These are phyloP conservation scores for Aquilaria agallochum DNA, from an alignment of 441 rosid genomes.

Conservation along the genomic window DNA sequence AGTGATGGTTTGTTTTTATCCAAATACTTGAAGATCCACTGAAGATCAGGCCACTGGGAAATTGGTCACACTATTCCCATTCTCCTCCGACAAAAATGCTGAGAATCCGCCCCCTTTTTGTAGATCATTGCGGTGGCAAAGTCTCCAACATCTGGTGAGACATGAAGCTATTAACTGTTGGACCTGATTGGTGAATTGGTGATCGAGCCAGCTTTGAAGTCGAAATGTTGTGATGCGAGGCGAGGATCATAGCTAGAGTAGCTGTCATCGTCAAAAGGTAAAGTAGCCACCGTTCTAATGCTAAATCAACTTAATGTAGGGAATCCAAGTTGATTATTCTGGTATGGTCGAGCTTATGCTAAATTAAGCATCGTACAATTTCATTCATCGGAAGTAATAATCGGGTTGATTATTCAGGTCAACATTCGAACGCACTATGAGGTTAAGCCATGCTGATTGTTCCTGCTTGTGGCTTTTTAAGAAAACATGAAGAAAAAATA, in stretches of 20 bases:
- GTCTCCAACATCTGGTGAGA: slow-evolving; percentile 22
- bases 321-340: too few relatives aligned
- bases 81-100: slow-evolving; percentile 28
- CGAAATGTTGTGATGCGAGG: slow-evolving; percentile 46
- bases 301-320: too few relatives aligned
- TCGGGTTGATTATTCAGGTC: too few relatives aligned
- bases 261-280: slow-evolving; percentile 35
- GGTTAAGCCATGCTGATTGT: too few relatives aligned
- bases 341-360: too few relatives aligned
- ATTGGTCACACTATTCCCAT: slow-evolving; percentile 22
- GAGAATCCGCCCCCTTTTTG: slow-evolving; percentile 29
- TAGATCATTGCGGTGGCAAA: slow-evolving; percentile 22
- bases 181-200: slow-evolving; percentile 30
- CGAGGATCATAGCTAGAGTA: slow-evolving; percentile 47
- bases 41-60: slow-evolving; percentile 36
- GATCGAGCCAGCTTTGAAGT: slow-evolving; percentile 32
- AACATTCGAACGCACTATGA: too few relatives aligned
- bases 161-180: slow-evolving; percentile 20
- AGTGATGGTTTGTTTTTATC: too few relatives aligned
- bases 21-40: too few relatives aligned
- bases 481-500: too few relatives aligned
- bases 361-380: too few relatives aligned
- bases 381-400: too few relatives aligned
- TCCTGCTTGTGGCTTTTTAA: too few relatives aligned
- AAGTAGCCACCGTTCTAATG: slow-evolving; percentile 18